These are phyloP conservation scores for Taphrina flavorubra DNA, from an alignment of 1,139 yeast species.

Conservation along the genomic window DNA sequence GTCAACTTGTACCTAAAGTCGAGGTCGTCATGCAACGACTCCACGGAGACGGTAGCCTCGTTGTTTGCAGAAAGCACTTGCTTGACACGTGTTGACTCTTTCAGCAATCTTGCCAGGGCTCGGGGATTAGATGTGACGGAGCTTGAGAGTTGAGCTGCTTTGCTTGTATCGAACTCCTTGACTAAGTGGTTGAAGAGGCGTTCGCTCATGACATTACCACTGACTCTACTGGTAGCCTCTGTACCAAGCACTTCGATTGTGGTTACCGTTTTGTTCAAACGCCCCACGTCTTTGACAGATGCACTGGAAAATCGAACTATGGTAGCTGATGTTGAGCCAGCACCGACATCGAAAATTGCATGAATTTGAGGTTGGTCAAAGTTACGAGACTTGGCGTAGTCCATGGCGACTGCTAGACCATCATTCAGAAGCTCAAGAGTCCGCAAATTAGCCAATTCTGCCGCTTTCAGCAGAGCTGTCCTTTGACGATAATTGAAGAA, in stretches of 20 bases:
- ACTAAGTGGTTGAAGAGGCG: constrained; percentile 66
- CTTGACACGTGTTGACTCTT: constrained; percentile 87
- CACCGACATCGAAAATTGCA: constrained; percentile 87
- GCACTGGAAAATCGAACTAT: constrained; percentile 66
- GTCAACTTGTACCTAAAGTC: constrained; percentile 73
- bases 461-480: constrained; percentile 73
- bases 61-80: constrained; percentile 81
- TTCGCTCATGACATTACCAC: constrained; percentile 76
- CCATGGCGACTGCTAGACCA: constrained; percentile 83
- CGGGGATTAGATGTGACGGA: constrained; percentile 53
- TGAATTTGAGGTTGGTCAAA: constrained; percentile 63
- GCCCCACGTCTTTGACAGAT: constrained; percentile 53
- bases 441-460: constrained; percentile 70
- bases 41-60: constrained; percentile 66
- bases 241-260: constrained; percentile 63
- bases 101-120: constrained; percentile 70
- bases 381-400: constrained; percentile 62
- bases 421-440: constrained; percentile 79
- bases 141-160: constrained; percentile 49
- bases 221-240: constrained; percentile 68
- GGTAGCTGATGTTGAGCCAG: constrained; percentile 88
- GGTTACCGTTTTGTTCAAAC: constrained; percentile 44
- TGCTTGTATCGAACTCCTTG: constrained; percentile 57
- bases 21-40: constrained; percentile 60
- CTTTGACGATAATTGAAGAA: constrained; percentile 70